Base-by-base conservation (phyloP, 768 basidiomycete genomes). In the Kwoniella shandongensis region DNA sequence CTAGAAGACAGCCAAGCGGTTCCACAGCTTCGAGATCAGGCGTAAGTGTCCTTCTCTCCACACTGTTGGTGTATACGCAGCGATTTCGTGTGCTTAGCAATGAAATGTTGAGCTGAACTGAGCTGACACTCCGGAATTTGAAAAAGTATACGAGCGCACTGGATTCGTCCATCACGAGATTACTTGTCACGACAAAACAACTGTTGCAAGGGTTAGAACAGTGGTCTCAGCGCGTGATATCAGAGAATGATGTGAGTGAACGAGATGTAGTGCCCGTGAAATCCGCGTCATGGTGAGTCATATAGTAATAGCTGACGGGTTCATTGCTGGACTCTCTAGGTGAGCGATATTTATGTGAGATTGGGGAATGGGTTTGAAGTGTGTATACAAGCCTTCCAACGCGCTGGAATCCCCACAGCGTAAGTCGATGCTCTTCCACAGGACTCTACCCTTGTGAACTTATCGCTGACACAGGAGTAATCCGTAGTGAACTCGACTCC, bases 281-380 rank as follows among this genome's bases (percentile, higher is more conserved):
- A n/a, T n/a, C n/a, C n/a, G n/a, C n/a, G 32, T 32, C 32, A 32
- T 32, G 32, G 13, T 32, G n/a, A n/a, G 32, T 32, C 32, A 6
- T 6, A 6, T 32, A 32, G 32, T n/a, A n/a, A 32, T 32, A 32
- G 32, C 32, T 32, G 32, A 32, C 32, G 13, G 13, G 32, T 32
- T 13, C n/a, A n/a, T 32, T 13, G 13, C 13, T 32, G 7, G 32
- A 6, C 32, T 32, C 6, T 32, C 40, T 81, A 88, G 65, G 91
- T 99, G 73, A 96, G 92, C 81, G 91, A 97, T 76, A 89, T 96
- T 51, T 99, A 99, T 77, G 96, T 99, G 51, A 84, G 86, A 52
- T 81, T 99, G 22, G 96, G 96, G 22, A 97, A 98, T 77, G 93
- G 96, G 73, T 98, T 99, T 81, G 97, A 97, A 72, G 83, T 85